Percentiles rank a stretch among this genome's conserved stretches.
These are phyloP conservation scores for Ceratobasidium sp. DNA, from an alignment of 1,284 basidiomycete species.

Conservation along the genomic window DNA sequence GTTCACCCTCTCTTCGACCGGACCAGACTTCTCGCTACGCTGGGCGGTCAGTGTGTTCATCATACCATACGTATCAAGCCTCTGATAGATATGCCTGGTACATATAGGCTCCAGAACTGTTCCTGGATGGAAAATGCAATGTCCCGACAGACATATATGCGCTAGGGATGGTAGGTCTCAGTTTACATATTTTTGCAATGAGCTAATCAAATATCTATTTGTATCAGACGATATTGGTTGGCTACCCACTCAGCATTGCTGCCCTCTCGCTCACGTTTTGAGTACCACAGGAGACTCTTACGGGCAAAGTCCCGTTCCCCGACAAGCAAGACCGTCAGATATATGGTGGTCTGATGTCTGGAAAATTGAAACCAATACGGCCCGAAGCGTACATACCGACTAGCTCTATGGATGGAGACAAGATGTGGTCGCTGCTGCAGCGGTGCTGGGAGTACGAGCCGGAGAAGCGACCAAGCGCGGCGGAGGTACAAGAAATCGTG, in stretches of 20 bases:
- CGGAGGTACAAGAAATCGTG: neutral
- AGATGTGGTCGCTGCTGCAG: neutral
- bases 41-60: neutral
- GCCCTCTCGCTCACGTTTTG: neutral
- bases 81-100: too few relatives aligned
- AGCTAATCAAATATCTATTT: neutral
- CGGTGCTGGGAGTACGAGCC: neutral
- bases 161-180: slow-evolving; percentile 4
- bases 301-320: neutral
- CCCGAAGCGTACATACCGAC: neutral
- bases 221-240: slow-evolving; percentile 12
- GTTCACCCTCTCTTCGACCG: neutral
- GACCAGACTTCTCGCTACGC: neutral
- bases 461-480: neutral
- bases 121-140: neutral
- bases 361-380: neutral
- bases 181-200: too few relatives aligned
- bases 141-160: neutral
- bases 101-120: slow-evolving; percentile 5
- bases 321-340: neutral
- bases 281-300: neutral
- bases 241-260: too few relatives aligned
- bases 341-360: neutral
- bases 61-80: neutral
- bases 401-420: neutral